Percentiles rank a stretch among this genome's conserved stretches.
Conservation (phyloP, 192 early-diverging fungal genomes). For the Coemansia javaensis region DNA sequence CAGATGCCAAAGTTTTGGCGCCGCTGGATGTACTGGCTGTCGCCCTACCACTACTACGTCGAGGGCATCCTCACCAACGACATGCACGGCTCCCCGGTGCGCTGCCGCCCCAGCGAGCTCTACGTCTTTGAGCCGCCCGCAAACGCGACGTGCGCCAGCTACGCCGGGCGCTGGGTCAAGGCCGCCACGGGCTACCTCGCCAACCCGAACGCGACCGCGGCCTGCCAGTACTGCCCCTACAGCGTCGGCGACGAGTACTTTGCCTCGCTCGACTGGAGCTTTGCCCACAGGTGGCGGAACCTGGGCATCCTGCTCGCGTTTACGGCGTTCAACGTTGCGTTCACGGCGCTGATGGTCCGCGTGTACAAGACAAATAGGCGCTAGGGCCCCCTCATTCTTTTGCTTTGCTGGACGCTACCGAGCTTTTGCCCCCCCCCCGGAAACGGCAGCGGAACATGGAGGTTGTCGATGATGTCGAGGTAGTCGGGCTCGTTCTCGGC, state of each 20-base stretch:
- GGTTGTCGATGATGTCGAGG: conserved; percentile 59
- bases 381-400: no score
- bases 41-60: conserved; percentile 58
- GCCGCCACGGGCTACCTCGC: conserved; percentile 43
- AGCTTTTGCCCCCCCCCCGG: no score
- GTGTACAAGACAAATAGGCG: conserved; percentile 47
- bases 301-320: conserved; percentile 59
- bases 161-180: conserved; percentile 43
- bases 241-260: conserved; percentile 38
- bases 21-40: conserved; percentile 61
- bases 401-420: no score
- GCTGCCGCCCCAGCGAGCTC: conserved; percentile 45
- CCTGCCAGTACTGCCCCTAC: conserved; percentile 55
- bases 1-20: conserved; percentile 62
- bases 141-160: conserved; percentile 48
- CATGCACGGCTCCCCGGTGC: conserved; percentile 48
- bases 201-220: conserved; percentile 29
- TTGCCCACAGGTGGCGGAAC: conserved; percentile 57
- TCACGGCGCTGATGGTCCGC: conserved; percentile 30
- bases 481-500: conserved; percentile 82
- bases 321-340: conserved; percentile 51
- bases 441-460: conserved; percentile 64
- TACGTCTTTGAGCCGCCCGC: conserved; percentile 44
- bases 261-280: conserved; percentile 49
- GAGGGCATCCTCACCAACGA: conserved; percentile 60